Evolutionary conservation across 441 rosid genomes (phyloP).

Genomic region (Populus tomentosa): DNA sequence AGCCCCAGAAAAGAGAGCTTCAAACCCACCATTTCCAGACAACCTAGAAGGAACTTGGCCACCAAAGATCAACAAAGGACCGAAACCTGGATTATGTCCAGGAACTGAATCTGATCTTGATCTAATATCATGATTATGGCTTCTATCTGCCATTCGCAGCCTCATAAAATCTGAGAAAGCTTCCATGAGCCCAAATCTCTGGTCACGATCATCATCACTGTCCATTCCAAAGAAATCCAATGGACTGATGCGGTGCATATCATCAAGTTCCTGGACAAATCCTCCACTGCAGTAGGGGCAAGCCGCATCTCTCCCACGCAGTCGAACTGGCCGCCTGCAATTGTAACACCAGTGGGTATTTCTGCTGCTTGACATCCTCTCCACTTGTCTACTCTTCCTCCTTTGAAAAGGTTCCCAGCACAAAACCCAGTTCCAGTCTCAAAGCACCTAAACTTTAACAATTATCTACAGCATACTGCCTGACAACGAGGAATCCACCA

Average conservation of each 20-base stretch:
- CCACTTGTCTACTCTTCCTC: slow-evolving; percentile 30
- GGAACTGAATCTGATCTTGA: slow-evolving; percentile 51
- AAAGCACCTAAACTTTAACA: slow-evolving; percentile 12
- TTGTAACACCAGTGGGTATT: slow-evolving; percentile 89
- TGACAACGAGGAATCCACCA: slow-evolving; percentile 8
- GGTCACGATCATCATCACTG: slow-evolving; percentile 45
- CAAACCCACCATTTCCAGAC: slow-evolving; percentile 60
- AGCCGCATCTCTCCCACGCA: slow-evolving; percentile 44
- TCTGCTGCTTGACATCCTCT: slow-evolving; percentile 75
- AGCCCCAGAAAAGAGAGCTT: slow-evolving; percentile 56
- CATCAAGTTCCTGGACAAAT: slow-evolving; percentile 30
- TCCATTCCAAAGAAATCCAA: slow-evolving; percentile 50
- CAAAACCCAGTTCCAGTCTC: slow-evolving; percentile 9
- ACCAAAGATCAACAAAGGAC: slow-evolving; percentile 70
- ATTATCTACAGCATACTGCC: slow-evolving; percentile 11
- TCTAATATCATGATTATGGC: slow-evolving; percentile 40
- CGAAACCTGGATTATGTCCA: slow-evolving; percentile 50
- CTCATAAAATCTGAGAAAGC: slow-evolving; percentile 80
- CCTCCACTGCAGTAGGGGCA: too few relatives aligned
- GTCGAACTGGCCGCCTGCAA: slow-evolving; percentile 63
- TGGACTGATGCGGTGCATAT: slow-evolving; percentile 47
- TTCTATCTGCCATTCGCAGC: slow-evolving; percentile 60
- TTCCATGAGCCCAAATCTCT: slow-evolving; percentile 61
- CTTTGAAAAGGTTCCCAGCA: slow-evolving; percentile 8
- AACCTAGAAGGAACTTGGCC: slow-evolving; percentile 78